Base-by-base conservation (phyloP, 2,329 filamentous ascomycete genomes). In the Pyrenophora graminea region DNA sequence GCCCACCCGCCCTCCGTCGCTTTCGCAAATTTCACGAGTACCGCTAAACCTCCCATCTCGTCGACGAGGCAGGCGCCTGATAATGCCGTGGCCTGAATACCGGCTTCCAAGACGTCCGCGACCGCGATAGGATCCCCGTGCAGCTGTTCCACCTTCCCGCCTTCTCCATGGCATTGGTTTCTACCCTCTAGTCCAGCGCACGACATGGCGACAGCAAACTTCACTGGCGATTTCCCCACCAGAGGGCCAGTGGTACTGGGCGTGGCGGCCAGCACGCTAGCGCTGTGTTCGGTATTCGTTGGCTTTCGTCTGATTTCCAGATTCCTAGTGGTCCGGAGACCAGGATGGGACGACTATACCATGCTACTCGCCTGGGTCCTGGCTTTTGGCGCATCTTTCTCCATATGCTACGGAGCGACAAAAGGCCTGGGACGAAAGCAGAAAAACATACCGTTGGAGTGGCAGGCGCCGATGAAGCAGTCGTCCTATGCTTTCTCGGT, bases 321-420 rank as follows among this genome's bases (percentile, higher is more conserved):
- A 23, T 79, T 83, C 42, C 84, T 82, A 39, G 86, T 97, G 42
- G 87, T 96, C 48, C 84, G 83, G 61, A 85, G 82, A 47, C 75
- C 91, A 44, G 85, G 82, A 48, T 83, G 83, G 77, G 91, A 96
- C 74, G 92, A 96, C 78, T 88, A 86, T 73, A 83, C 89, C 63
- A 94, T 96, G 72, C 73, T 91, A 9, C 59, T 89, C 34, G 90
- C 91, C 48, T 96, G 91, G 92, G 73, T 85, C 34, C 70, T 91
- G 39, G 83, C 86, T 33, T 83, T 89, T 58, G 88, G 84, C 31
- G 75, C 90, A 33, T 85, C 84, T 17, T 82, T 88, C 55, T 79
- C 85, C 34, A 87, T 91, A 56, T 83, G 83, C 67, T 81, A 83
- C 56, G 87, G 84, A 27, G 82, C 84, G 4, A 76, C 75, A 33